Percentiles rank a stretch among this genome's conserved stretches.
phyloP scores from a whole-genome alignment of 2,329 filamentous ascomycete genomes.

The Parafenestella ontariensis region DNA sequence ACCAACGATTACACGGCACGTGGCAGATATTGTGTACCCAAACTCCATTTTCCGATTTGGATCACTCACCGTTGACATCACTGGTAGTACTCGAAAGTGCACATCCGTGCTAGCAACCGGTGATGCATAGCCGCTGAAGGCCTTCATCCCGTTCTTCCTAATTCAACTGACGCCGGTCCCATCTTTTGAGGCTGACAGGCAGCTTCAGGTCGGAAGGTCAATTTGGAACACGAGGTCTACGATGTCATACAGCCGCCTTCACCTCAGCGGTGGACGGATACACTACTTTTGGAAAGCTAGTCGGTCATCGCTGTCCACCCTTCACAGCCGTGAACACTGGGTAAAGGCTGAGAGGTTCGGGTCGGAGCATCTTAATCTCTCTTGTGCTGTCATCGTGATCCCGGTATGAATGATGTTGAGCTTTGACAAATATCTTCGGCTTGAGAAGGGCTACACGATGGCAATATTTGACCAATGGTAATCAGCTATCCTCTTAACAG shows the following conservation, averaged over 20 bases:
- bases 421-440: not conserved
- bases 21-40: conserved; percentile 12
- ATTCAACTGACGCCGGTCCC: not conserved
- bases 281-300: conserved; percentile 1
- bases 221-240: not conserved
- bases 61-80: conserved; percentile 4
- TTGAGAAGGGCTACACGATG: not conserved
- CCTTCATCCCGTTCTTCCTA: not conserved
- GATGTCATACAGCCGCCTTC: conserved; percentile 9
- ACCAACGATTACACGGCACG: conserved; percentile 13
- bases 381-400: not conserved
- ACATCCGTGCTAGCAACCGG: not conserved
- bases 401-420: not conserved
- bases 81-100: not conserved
- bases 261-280: not conserved
- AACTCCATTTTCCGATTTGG: not conserved
- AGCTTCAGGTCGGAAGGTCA: not conserved
- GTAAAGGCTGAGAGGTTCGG: not conserved
- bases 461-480: not conserved
- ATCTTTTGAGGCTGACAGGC: not conserved
- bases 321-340: not conserved
- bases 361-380: not conserved
- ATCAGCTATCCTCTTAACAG: not conserved
- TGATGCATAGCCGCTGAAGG: not conserved
- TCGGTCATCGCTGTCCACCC: not conserved